A percentile compares a stretch with the other conserved stretches of the same genome.
phyloP scores from a whole-genome alignment of 192 early-diverging fungal species.

The Coemansia umbellata region DNA sequence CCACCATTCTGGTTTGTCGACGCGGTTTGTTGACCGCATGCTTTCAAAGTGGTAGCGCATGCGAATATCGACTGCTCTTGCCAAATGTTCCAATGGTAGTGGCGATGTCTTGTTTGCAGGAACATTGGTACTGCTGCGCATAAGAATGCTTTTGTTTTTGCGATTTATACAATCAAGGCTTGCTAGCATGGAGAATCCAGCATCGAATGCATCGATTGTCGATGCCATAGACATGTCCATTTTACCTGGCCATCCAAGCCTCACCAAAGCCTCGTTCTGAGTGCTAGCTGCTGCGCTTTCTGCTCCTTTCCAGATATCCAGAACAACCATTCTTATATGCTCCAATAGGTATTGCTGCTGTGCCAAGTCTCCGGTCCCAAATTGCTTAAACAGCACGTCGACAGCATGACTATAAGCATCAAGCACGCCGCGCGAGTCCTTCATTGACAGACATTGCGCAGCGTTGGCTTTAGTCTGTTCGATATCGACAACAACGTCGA shows the following conservation, averaged over 20 bases:
- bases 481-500: conserved; percentile 33
- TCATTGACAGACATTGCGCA: neutral
- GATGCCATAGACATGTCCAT: conserved; percentile 25
- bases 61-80: conserved; percentile 57
- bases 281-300: conserved; percentile 18
- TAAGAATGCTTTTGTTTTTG: conserved; percentile 10
- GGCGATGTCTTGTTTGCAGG: conserved; percentile 21
- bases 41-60: conserved; percentile 76
- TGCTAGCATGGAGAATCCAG: conserved; percentile 26
- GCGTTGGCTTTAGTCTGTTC: conserved; percentile 24
- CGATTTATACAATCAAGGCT: conserved; percentile 25
- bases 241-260: conserved; percentile 38
- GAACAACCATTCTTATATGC: conserved; percentile 17
- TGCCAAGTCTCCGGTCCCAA: neutral
- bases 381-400: conserved; percentile 9
- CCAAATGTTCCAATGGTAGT: conserved; percentile 52
- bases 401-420: conserved; percentile 14
- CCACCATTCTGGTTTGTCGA: conserved; percentile 85
- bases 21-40: conserved; percentile 61
- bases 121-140: neutral
- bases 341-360: conserved; percentile 15
- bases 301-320: conserved; percentile 20
- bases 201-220: conserved; percentile 20
- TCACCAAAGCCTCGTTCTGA: conserved; percentile 22
- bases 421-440: conserved; percentile 17